Percentiles rank a stretch among this genome's conserved stretches.
phyloP scores from a whole-genome alignment of 352 stramenopile genomes.

The Pythium apleroticum region DNA sequence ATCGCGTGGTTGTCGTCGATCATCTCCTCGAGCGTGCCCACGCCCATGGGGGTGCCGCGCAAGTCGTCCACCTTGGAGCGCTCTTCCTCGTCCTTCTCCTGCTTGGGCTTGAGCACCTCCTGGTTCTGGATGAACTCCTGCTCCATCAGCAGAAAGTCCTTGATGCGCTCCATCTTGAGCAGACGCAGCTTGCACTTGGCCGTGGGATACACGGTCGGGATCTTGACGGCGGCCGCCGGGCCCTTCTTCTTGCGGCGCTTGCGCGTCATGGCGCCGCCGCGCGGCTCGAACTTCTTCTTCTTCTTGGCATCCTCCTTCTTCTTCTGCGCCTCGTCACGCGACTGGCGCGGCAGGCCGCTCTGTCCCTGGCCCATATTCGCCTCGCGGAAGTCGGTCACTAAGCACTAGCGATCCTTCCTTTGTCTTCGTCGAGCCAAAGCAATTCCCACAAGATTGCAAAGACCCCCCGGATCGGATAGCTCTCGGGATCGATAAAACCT shows the following conservation, averaged over 20 bases:
- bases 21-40: constrained; percentile 99
- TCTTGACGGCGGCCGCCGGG: constrained; percentile 83
- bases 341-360: constrained; percentile 79
- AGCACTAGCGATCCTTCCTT: constrained; percentile 6
- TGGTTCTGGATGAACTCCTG: constrained; percentile 99
- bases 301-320: constrained; percentile 94
- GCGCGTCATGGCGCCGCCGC: constrained; percentile 81
- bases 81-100: constrained; percentile 99
- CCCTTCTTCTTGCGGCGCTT: constrained; percentile 93
- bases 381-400: not conserved
- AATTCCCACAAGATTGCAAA: constrained; percentile 3
- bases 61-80: constrained; percentile 99
- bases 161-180: constrained; percentile 99
- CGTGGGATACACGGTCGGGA: constrained; percentile 94
- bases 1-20: constrained; percentile 99
- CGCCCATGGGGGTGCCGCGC: constrained; percentile 96
- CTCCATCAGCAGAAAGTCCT: constrained; percentile 99
- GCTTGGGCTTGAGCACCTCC: constrained; percentile 99
- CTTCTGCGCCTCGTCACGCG: constrained; percentile 79
- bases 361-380: constrained; percentile 79
- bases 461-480: constrained; percentile 7
- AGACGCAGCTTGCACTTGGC: constrained; percentile 99
- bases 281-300: constrained; percentile 94
- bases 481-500: not conserved
- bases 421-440: constrained; percentile 7